Evolutionary conservation across 23 red algal genomes (phyloP), one percentile per base, ranked within the genome.

Genomic region (Chondrus crispus): DNA sequence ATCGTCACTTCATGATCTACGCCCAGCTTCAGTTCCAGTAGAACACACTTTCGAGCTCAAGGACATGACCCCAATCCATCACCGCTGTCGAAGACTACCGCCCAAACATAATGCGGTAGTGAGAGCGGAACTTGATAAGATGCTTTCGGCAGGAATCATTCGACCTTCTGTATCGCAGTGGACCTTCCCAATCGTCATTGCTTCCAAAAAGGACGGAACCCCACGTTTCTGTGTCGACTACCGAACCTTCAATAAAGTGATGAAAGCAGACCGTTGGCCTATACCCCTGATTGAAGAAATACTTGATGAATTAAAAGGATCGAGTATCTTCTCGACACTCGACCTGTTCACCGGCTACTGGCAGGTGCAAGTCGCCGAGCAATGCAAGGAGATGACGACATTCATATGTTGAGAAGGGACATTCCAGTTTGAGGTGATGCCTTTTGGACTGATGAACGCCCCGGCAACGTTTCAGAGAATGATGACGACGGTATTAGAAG

Each of bases 371-470:
- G 55, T 52, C 45, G 42, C 76, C 6, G 3, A 22, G n/a, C 6
- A 82, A 3, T 4, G 5, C 52, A 85, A 85, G 14, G 77, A 82
- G 10, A 82, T 57, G 77, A 82, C 77, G 4, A 82, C 77, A 5
- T 82, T 82, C 58, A 11, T 54, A 4, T 53, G 28, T 60, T 8
- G 77, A 6, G 39, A 82, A 14, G 77, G 77, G 29, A 82, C 5
- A n/a, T 82, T 10, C 52, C 40, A 46, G 43, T 82, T 82, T 60
- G 48, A 82, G 58, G 77, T 82, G 4, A 82, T 82, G 77, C 77
- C 77, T 44, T 53, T 82, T 35, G 77, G 45, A 5, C 28, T 82
- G 5, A 82, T 82, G 77, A 82, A 82, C 32, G 77, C 77, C 77
- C 77, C 77, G 5, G 51, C 77, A 5, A 82, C 77, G 6, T 82